Percentiles rank a stretch among this genome's conserved stretches.
Evolutionary conservation across 129 eudicot genomes (phyloP).

Genomic region (Silybum marianum): DNA sequence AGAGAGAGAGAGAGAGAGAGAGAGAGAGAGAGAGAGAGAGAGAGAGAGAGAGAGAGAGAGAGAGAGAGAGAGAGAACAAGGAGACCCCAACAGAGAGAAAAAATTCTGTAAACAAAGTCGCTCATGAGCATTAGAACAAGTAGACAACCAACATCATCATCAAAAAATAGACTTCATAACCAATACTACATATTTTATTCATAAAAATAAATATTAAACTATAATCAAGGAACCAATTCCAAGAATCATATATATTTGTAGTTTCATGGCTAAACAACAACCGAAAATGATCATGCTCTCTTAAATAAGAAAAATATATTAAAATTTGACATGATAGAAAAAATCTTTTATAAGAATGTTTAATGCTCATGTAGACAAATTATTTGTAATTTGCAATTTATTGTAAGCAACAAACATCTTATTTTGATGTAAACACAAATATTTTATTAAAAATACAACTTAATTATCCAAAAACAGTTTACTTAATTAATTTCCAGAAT

Average conservation of each 20-base stretch:
- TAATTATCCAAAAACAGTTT: background rate
- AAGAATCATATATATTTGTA: background rate
- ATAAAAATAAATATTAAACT: background rate
- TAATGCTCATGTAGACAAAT: background rate
- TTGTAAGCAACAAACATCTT: too few species aligned
- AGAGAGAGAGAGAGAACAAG: background rate
- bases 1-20: too few species aligned
- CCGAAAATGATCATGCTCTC: background rate
- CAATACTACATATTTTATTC: slow-evolving; percentile 1
- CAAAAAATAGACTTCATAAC: background rate
- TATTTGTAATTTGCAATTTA: background rate
- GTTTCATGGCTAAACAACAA: background rate
- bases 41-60: background rate
- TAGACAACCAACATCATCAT: background rate
- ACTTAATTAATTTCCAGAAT: too few species aligned
- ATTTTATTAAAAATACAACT: background rate
- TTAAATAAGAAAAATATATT: background rate
- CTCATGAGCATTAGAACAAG: background rate
- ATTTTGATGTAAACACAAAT: too few species aligned
- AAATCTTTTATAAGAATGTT: background rate
- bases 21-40: too few species aligned
- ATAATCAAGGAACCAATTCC: background rate
- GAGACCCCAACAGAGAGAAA: background rate
- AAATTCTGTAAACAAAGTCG: background rate
- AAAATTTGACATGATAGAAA: background rate